These are phyloP conservation scores for Dorcoceras hygrometricum DNA, from an alignment of 257 asterid genomes.

Conservation along the genomic window DNA sequence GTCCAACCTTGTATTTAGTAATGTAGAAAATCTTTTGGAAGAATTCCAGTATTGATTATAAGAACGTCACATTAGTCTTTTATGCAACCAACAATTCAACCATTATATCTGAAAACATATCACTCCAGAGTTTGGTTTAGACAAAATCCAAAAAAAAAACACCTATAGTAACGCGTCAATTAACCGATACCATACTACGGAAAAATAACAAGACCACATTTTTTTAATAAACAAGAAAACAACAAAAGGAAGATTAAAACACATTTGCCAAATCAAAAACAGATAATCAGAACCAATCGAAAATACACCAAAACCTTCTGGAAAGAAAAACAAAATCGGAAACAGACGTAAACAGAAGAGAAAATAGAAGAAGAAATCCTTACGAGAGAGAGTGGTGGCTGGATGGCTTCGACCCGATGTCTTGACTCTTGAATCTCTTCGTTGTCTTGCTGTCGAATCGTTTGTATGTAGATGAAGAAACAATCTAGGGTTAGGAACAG, in stretches of 20 bases:
- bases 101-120: not conserved
- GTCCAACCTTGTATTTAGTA: too few species aligned
- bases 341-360: too few species aligned
- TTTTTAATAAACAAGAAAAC: not conserved
- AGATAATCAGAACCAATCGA: conserved; percentile 12
- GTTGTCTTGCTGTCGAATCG: too few species aligned
- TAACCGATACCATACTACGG: too few species aligned
- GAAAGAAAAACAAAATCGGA: too few species aligned
- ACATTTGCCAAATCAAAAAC: not conserved
- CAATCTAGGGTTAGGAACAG: too few species aligned
- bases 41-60: conserved; percentile 15
- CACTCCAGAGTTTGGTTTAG: conserved; percentile 8
- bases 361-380: too few species aligned
- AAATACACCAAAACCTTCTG: conserved; percentile 53
- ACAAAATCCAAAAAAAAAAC: too few species aligned
- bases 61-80: not conserved
- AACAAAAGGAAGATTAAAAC: conserved; percentile 8
- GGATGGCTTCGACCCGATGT: too few species aligned
- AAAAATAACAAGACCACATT: not conserved
- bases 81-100: not conserved
- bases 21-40: not conserved
- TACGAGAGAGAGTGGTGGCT: too few species aligned
- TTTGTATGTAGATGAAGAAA: too few species aligned
- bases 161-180: not conserved
- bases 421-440: too few species aligned